Base-by-base conservation (phyloP, 1,139 yeast genomes). In the Candida sp. region DNA sequence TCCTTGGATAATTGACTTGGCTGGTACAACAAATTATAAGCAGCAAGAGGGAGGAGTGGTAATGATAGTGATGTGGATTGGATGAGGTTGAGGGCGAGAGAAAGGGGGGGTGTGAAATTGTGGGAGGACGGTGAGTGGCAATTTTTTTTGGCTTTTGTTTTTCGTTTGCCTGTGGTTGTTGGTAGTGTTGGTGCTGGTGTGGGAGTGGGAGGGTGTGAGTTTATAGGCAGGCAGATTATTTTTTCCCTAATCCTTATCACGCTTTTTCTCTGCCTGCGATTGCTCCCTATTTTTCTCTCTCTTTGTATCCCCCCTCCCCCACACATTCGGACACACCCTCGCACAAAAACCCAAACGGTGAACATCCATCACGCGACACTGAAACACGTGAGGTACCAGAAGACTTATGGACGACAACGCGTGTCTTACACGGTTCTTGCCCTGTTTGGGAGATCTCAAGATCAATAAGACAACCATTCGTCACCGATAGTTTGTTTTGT, bases 241-340 rank as follows among this genome's bases (percentile, higher is more conserved):
- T 39, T 39, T 39, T 39, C 43, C 43, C 43, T 40, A 40, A 40
- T 40, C 34, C 17, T 40, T 40, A 40, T 40, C 43, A 40, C 43
- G 43, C 43, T 17, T 40, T 40, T 40, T 39, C 9, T 7, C 27
- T 17, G 8, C 3, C 31, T 40, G 22, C 27, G 28, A 12, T 26
- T 38, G 42, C 42, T 38, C 30, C 32, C 41, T 35, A 17, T n/a
- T 11, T 35, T 26, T 17, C 39, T 6, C 3, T 35, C 39, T 11
- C 23, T 17, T 17, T 17, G 17, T 17, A 17, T 7, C 4, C 23
- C 25, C 4, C 40, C 40, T n/a, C 27, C 40, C 27, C 22, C 23
- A 34, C 23, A 6, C 23, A 4, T n/a, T 5, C 38, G 12, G 5
- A 9, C 35, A 32, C 35, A 34, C 38, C 6, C 9, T 33, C 37